Evolutionary conservation across 768 basidiomycete species (phyloP), one percentile per base, ranked within the genome.

Genomic region (Podaxis pistillaris): DNA sequence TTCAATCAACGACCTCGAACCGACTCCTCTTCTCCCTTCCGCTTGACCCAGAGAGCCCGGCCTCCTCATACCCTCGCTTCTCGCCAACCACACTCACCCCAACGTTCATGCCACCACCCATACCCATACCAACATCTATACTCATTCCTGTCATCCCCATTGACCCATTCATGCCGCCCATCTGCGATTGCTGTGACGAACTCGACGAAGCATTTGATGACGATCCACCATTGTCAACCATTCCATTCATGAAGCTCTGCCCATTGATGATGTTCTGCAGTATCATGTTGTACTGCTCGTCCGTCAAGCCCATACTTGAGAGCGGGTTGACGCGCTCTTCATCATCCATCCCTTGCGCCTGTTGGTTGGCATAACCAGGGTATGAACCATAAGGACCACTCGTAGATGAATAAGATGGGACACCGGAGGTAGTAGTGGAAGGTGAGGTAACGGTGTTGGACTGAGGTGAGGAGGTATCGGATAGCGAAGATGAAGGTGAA

Each of bases 281-380:
- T 61, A 96, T 91, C 64, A 85, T 72, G 59, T 83, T 83, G 76
- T 96, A 97, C 73, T 94, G 91, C 70, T 95, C 92, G 68, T 96
- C 93, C 15, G 88, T 85, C 59, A 96, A 83, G 12, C 94, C 94
- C 86, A 95, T 90, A 17, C 87, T 90, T 15, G 89, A 90, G 46
- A 97, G 80, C 5, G 93, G 92, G 74, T 96, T 94, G 66, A 92
- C 84, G 61, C 85, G 77, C 36, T 79, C 80, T 30, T 88, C 84
- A 58, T 80, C 77, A 37, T 81, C 81, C 57, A 80, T 77, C 22
- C 68, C 69, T 65, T 36, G 40, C 24, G n/a, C 11, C 24, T 36
- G 36, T 51, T 68, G 56, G 26, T 19, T 49, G 12, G 4, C 4
- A 15, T 24, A 52, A 8, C 46, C n/a, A 33, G 26, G 0, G 12